Evolutionary conservation across 108 stramenopile species (phyloP).

Genomic region (Cylindrotheca closterium): DNA sequence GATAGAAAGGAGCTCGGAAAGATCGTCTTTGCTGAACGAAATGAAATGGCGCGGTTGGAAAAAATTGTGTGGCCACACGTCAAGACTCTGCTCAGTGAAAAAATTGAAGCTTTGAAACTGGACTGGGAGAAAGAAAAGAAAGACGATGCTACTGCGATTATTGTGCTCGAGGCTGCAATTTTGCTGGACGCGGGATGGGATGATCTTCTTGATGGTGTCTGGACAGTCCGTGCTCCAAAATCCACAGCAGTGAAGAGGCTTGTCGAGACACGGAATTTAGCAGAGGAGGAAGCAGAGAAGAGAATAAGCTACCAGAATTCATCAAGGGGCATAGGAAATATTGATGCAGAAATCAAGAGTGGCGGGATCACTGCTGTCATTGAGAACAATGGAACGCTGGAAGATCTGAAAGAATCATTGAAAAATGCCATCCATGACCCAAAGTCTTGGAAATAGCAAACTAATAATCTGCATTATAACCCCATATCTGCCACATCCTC

Average conservation of each 20-base stretch:
- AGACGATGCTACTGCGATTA: conserved; percentile 19
- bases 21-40: conserved; percentile 72
- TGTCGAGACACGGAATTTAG: conserved; percentile 54
- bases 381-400: conserved; percentile 52
- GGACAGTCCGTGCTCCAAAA: conserved; percentile 60
- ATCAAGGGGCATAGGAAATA: conserved; percentile 60
- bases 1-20: conserved; percentile 68
- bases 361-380: conserved; percentile 67
- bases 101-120: conserved; percentile 40
- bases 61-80: conserved; percentile 83
- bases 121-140: conserved; percentile 15
- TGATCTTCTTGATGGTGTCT: conserved; percentile 76
- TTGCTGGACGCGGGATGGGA: conserved; percentile 81
- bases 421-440: conserved; percentile 35
- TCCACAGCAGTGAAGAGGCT: conserved; percentile 55
- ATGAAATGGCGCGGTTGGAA: conserved; percentile 70
- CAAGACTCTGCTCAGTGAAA: conserved; percentile 41
- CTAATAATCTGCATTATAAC: conserved; percentile 22
- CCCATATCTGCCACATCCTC: conserved; percentile 85
- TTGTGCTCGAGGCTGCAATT: conserved; percentile 78
- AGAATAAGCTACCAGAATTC: conserved; percentile 64
- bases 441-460: conserved; percentile 22
- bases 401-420: conserved; percentile 30
- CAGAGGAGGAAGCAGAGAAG: conserved; percentile 56
- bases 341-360: conserved; percentile 42